Evolutionary conservation across 176 grass and related monocot genomes (phyloP).

Genomic region (Zizania latifolia): DNA sequence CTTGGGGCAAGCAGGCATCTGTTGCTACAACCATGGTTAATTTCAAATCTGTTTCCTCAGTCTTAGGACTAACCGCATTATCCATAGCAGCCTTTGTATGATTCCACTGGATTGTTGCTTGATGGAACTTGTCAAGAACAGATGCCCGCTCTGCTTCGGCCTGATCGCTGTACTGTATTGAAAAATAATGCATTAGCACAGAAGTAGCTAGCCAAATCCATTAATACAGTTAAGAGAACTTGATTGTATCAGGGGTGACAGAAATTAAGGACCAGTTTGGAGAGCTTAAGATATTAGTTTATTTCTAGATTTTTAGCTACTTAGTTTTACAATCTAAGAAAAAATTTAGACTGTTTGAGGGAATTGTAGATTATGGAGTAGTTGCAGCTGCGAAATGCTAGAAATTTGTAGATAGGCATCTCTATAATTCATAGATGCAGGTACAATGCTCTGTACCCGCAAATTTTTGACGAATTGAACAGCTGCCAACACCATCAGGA

Average conservation of each 20-base stretch:
- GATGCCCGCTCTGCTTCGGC: slow-evolving; percentile 65
- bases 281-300: too few species aligned
- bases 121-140: slow-evolving; percentile 68
- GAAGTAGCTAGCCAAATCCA: neutral
- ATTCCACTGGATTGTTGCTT: slow-evolving; percentile 51
- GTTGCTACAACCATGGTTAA: slow-evolving; percentile 68
- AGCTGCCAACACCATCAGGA: neutral
- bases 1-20: slow-evolving; percentile 77
- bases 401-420: too few species aligned
- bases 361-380: too few species aligned
- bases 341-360: too few species aligned
- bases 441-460: neutral
- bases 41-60: slow-evolving; percentile 34
- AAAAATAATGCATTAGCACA: slow-evolving; percentile 14
- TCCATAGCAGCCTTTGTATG: slow-evolving; percentile 30
- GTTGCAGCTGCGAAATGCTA: too few species aligned
- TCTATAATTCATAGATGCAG: neutral
- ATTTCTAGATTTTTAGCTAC: too few species aligned
- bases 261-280: neutral
- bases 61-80: slow-evolving; percentile 33
- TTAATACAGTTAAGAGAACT: neutral
- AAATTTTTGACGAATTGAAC: neutral
- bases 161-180: slow-evolving; percentile 78
- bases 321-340: too few species aligned
- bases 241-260: neutral